Base-by-base conservation (phyloP, 2,329 filamentous ascomycete genomes). In the Stagonosporopsis vannaccii region DNA sequence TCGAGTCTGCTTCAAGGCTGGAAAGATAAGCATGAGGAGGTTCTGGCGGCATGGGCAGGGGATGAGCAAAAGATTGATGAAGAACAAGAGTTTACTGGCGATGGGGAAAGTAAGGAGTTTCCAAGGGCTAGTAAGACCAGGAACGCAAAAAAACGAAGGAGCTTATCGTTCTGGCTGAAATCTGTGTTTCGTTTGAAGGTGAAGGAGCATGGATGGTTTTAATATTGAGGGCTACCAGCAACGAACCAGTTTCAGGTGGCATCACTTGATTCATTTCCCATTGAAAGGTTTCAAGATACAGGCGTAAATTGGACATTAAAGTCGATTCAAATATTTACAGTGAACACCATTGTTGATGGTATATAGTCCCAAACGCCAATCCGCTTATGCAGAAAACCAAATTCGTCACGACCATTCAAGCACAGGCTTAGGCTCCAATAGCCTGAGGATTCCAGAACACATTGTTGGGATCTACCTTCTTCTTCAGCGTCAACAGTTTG, bases 391-490 rank as follows among this genome's bases (percentile, higher is more conserved):
- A 50, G 15, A 37, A 12, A 23, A 3, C 23, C 19, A 26, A 13
- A 23, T 23, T 26, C 7, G 9, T 13, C 12, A 22, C 30, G 22
- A 39, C 5, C 8, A 22, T 11, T 12, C n/a, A 33, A 25, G 25
- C 22, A 23, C 3, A 17, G 3, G 4, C 28, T 47, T 59, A 71
- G 19, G 63, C 66, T 13, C 69, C 71, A 50, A 77, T 72, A 44
- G 73, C 71, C 62, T 75, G 74, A 9, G 75, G 75, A 46, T 76
- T 70, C 75, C 74, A 76, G 47, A 75, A 77, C 12, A 75, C 68
- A 3, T 35, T 60, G 46, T 77, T 65, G 0, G 78, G 77, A 51
- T 80, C 78, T 36, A 77, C 72, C 59, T 70, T 68, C 57, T 68
- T 68, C 71, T 80, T 80, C 26, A 80, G 67, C 47, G 62, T 59